phyloP scores from a whole-genome alignment of 2,329 filamentous ascomycete genomes.

The Trichophyton schoenleinii region DNA sequence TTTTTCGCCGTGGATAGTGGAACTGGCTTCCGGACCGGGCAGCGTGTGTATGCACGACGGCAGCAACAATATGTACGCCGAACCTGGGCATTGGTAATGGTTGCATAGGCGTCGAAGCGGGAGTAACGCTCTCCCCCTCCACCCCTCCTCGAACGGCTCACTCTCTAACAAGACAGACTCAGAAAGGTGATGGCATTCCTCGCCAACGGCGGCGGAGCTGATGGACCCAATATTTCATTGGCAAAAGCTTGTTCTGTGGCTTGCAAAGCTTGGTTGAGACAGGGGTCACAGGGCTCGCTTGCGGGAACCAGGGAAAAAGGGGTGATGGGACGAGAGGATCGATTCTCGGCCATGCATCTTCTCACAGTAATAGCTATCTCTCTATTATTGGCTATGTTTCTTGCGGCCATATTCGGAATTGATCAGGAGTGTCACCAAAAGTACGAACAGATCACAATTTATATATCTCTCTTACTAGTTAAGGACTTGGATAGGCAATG shows the following conservation, averaged over 20 bases:
- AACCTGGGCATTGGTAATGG: no score
- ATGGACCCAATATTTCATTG: not conserved
- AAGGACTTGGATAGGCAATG: no score
- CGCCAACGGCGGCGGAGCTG: not conserved
- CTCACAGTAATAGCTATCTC: not conserved
- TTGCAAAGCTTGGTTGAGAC: not conserved
- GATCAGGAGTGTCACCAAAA: no score
- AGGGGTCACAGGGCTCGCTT: no score
- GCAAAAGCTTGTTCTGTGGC: slow-evolving; percentile 2
- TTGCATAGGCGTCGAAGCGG: no score
- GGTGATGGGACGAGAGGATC: not conserved
- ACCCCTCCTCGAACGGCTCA: not conserved
- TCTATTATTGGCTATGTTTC: not conserved
- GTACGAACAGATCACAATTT: no score
- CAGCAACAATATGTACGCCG: not conserved
- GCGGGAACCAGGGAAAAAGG: no score
- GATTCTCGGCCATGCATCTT: not conserved
- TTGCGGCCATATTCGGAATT: no score
- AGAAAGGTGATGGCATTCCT: not conserved
- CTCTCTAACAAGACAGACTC: not conserved
- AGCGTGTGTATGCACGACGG: not conserved
- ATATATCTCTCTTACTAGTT: no score
- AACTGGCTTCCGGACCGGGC: not conserved
- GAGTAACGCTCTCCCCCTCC: no score
- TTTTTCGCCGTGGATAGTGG: not conserved